Conservation (phyloP, 345 rosid genomes). For the Sonneratia alba region DNA sequence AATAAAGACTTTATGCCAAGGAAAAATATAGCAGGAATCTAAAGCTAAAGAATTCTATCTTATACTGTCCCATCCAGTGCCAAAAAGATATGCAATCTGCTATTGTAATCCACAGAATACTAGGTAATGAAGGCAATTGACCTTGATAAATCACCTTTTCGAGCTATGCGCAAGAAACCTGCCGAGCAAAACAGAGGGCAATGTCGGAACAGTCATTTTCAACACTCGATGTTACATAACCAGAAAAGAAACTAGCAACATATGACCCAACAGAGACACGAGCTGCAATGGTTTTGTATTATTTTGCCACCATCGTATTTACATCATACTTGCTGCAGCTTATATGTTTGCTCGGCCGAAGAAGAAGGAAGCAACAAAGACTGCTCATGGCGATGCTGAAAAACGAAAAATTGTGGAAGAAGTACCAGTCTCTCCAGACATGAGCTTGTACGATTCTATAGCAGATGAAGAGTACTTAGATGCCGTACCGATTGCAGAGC, state of each 20-base stretch:
- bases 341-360: constrained; percentile 49
- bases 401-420: constrained; percentile 22
- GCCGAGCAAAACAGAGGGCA: not conserved
- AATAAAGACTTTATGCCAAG: too few relatives aligned
- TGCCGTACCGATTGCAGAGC: constrained; percentile 20
- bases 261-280: not conserved
- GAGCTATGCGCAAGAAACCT: not conserved
- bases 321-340: constrained; percentile 30
- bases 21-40: not conserved
- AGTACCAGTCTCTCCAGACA: constrained; percentile 10
- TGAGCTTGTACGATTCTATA: constrained; percentile 8
- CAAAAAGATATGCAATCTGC: not conserved
- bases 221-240: not conserved
- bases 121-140: constrained; percentile 1
- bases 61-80: not conserved
- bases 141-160: not conserved
- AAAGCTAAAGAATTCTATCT: not conserved
- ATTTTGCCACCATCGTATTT: not conserved
- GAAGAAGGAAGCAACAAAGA: constrained; percentile 25
- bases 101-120: not conserved
- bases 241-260: too few relatives aligned
- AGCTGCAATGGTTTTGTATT: not conserved
- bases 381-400: constrained; percentile 19
- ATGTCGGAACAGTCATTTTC: not conserved
- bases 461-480: constrained; percentile 14